Base-by-base conservation (phyloP, 345 rosid species). In the Ailanthus altissimus region DNA sequence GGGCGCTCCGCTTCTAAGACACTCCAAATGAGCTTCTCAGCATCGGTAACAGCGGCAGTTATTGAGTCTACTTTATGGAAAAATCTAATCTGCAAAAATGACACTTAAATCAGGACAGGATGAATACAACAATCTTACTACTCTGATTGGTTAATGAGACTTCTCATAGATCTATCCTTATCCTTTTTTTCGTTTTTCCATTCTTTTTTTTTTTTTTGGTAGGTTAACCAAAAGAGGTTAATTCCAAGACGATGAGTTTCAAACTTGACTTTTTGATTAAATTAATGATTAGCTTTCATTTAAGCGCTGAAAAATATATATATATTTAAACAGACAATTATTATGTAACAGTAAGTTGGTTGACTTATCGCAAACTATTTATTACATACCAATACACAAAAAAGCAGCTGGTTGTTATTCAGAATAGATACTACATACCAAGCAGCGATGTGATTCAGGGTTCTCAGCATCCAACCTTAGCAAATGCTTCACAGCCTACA, bases 1-100 rank as follows among this genome's bases (percentile, higher is more conserved):
- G 91, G 89, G 54, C 97, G 93, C 86, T 97, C 99, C 9, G 93
- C 97, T 83, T 92, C 95, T 75, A 97, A 78, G 72, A 97, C 97
- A 81, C 88, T 89, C 93, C 94, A 89, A 75, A 95, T 84, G 75
- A 97, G 95, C 80, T 94, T 94, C 84, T 88, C 96, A 36, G 94
- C 70, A 66, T 86, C 91, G 36, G 92, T 86, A 8, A 79, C 89
- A 28, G 99, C 92, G 81, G 91, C 72, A 85, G 81, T 77, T 88
- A 88, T 80, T 15, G 90, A 85, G 65, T 77, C 89, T 75, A 87
- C 91, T 84, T 81, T 86, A 77, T 91, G 91, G 85, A 92, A 97
- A 86, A 94, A 94, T 83, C 85, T 90, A 58, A 94, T 85, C 99
- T 97, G 92, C 81, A 83, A 50, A 54, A 16, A 72, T 36, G 16